These are phyloP conservation scores for Sesbania bispinosa DNA, from an alignment of 306 rosid genomes.

Conservation along the genomic window DNA sequence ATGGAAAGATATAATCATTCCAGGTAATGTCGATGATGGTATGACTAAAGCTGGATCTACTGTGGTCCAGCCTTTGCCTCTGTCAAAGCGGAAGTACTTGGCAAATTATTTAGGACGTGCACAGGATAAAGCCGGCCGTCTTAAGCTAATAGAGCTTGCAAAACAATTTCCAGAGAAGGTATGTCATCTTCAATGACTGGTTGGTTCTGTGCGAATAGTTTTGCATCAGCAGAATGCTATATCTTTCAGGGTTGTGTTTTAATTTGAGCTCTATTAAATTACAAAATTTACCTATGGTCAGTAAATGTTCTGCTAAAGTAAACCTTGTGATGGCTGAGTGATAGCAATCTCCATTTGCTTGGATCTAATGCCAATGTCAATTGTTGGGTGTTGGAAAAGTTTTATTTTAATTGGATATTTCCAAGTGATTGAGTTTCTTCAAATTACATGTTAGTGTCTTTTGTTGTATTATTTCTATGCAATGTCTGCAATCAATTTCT, in stretches of 20 bases:
- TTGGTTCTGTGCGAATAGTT: conserved; percentile 10
- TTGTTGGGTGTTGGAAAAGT: background rate
- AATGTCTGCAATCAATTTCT: background rate
- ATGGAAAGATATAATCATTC: conserved; percentile 96
- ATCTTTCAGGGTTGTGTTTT: background rate
- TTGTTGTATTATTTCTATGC: background rate
- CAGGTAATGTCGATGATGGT: conserved; percentile 86
- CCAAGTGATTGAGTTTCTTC: conserved; percentile 3
- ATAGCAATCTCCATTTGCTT: conserved; percentile 2
- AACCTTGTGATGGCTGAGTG: background rate
- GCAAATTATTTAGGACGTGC: conserved; percentile 97
- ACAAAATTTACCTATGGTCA: background rate
- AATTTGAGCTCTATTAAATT: background rate
- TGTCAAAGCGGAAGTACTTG: conserved; percentile 73
- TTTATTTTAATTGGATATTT: background rate
- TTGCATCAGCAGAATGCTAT: conserved; percentile 3
- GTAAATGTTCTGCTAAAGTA: background rate
- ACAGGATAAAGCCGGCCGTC: conserved; percentile 91
- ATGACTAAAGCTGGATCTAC: conserved; percentile 55
- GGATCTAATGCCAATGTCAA: background rate
- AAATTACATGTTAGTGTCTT: background rate
- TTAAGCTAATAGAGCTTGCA: conserved; percentile 75
- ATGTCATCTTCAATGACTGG: conserved; percentile 20
- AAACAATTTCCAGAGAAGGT: conserved; percentile 88
- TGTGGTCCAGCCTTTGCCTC: conserved; percentile 67